Evolutionary conservation across 2,329 filamentous ascomycete genomes (phyloP).

Genomic region (Calonectria pseudoreteaudii): DNA sequence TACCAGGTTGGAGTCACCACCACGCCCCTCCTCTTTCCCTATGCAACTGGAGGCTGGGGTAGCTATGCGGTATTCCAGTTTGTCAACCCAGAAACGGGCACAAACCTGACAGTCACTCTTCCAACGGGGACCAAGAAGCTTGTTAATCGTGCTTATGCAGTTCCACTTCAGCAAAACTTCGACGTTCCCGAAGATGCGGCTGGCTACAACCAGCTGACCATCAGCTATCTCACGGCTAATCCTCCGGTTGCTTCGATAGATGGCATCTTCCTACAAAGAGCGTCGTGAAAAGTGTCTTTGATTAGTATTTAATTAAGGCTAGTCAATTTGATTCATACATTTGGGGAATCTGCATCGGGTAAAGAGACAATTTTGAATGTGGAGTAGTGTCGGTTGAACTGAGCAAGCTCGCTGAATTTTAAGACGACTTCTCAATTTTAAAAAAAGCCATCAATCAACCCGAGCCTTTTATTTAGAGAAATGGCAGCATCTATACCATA

Average conservation of each 20-base stretch:
- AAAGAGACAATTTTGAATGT: background rate
- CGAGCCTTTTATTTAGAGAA: background rate
- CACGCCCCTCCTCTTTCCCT: background rate
- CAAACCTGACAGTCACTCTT: conserved; percentile 19
- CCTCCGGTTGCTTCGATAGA: background rate
- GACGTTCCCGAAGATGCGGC: background rate
- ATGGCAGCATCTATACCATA: background rate
- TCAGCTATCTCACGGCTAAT: background rate
- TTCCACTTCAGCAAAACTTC: background rate
- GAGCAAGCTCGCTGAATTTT: background rate
- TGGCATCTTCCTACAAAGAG: background rate
- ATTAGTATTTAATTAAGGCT: background rate
- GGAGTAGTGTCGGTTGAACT: background rate
- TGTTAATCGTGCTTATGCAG: background rate
- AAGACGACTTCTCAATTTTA: background rate
- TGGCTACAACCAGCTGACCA: conserved; percentile 20
- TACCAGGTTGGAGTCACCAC: background rate
- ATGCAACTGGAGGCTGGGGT: background rate
- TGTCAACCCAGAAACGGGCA: conserved; percentile 14
- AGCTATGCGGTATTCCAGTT: conserved; percentile 1
- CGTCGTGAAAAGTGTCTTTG: background rate
- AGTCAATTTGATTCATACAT: background rate
- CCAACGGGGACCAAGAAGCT: background rate
- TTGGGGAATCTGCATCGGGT: background rate
- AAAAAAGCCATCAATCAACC: background rate